Base-by-base conservation (phyloP, 2,329 filamentous ascomycete species). In the Penicillium sp. region DNA sequence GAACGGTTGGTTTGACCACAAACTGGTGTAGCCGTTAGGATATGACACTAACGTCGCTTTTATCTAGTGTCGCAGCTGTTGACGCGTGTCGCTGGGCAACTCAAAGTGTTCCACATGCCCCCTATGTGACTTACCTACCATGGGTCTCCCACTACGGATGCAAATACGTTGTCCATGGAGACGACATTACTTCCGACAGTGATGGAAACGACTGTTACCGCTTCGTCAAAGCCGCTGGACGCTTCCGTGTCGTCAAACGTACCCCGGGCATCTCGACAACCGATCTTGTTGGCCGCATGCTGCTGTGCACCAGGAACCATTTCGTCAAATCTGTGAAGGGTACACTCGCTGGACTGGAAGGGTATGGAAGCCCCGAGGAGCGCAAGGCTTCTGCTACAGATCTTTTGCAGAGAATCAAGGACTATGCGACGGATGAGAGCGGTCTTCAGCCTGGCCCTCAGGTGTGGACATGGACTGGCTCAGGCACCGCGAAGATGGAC, bases 81-180 rank as follows among this genome's bases (percentile, higher is more conserved):
- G 88, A 97, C 70, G 94, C 94, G 64, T 97, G 94, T 78, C 89
- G 94, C 63, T 99, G 94, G 93, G 89, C 92, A 17, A 96, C 93
- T 48, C 83, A 85, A 62, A 91, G 91, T 38, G 83, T 99, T 57
- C 86, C 91, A 13, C 80, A 90, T 73, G 93, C 94, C 15, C 94
- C 94, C 31, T 99, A 99, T 78, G 94, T 99, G 56, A 99, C 94
- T 23, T 89, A 89, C 60, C 84, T 97, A 48, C 88, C 89, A 49
- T 99, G 93, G 91, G 96, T 99, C 70, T 89, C 89, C 56, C 92
- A 96, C 76, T 97, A 94, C 74, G 93, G 94, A 62, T 97, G 94
- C 82, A 86, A 89, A 71, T 97, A 93, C 74, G 94, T 97, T 42
- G 93, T 96, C 2, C 93, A 97, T 76, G 93, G 93, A 60, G 94